Evolutionary conservation across 2,329 filamentous ascomycete species (phyloP).

Genomic region (Geosmithia morbida): DNA sequence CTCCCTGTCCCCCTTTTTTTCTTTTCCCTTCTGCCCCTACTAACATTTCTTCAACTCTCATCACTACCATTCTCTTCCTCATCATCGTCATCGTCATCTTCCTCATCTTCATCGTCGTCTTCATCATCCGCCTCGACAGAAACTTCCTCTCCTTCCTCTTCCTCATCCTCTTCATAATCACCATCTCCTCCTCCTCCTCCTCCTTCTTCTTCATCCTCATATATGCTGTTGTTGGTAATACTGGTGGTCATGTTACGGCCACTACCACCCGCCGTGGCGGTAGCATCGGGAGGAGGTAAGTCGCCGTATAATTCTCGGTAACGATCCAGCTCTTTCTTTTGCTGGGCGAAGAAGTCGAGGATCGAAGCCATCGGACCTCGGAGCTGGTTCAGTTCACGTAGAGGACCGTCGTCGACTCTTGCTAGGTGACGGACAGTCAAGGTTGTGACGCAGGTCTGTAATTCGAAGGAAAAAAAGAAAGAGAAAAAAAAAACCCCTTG

Average conservation of each 20-base stretch:
- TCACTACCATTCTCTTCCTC: background rate
- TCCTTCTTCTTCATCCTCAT: conserved; percentile 14
- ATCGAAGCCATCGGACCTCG: conserved; percentile 66
- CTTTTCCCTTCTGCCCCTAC: too few species aligned
- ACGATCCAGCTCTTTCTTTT: conserved; percentile 48
- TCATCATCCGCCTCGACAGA: background rate
- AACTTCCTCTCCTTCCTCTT: conserved; percentile 6
- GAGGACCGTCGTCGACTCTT: conserved; percentile 42
- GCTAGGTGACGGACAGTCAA: conserved; percentile 68
- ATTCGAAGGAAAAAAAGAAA: background rate
- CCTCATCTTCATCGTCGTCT: conserved; percentile 5
- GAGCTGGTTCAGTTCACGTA: conserved; percentile 54
- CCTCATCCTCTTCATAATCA: conserved; percentile 13
- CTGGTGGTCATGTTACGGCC: too few species aligned
- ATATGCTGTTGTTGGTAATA: conserved; percentile 3
- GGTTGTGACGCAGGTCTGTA: conserved; percentile 66
- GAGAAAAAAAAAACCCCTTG: too few species aligned
- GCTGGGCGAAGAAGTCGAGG: conserved; percentile 42
- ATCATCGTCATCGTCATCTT: conserved; percentile 1
- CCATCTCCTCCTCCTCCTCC: background rate
- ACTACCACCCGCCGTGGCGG: too few species aligned
- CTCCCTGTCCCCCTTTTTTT: too few species aligned
- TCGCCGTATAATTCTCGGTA: conserved; percentile 40
- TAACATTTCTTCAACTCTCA: background rate
- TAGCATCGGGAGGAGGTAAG: conserved; percentile 14